Evolutionary conservation across 768 basidiomycete genomes (phyloP).

Genomic region (Dentipellis sp.): DNA sequence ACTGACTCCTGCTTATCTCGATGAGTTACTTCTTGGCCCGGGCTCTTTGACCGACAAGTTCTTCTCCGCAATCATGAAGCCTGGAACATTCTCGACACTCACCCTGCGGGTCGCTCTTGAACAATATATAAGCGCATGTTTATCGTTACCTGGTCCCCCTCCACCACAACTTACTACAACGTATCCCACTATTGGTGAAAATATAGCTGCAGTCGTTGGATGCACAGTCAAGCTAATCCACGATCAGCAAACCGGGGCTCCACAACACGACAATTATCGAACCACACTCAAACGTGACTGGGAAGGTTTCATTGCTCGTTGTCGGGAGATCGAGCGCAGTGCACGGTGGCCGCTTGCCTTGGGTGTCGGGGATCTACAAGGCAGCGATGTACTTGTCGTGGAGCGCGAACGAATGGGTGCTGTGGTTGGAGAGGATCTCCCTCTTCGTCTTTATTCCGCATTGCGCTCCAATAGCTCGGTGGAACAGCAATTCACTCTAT

Average conservation of each 20-base stretch:
- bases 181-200: slow-evolving; percentile 62
- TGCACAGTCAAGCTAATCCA: slow-evolving; percentile 68
- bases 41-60: slow-evolving; percentile 74
- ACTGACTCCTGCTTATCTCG: slow-evolving; percentile 80
- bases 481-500: slow-evolving; percentile 45
- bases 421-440: slow-evolving; percentile 56
- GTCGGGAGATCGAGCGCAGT: slow-evolving; percentile 82
- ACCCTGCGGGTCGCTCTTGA: slow-evolving; percentile 78
- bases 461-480: slow-evolving; percentile 35
- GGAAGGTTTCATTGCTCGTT: slow-evolving; percentile 91
- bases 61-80: slow-evolving; percentile 74
- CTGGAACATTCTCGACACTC: slow-evolving; percentile 78
- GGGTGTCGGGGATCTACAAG: slow-evolving; percentile 29
- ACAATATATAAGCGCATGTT: slow-evolving; percentile 68
- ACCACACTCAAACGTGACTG: slow-evolving; percentile 84
- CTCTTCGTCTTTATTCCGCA: slow-evolving; percentile 46
- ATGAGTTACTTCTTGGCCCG: slow-evolving; percentile 64
- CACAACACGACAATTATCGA: slow-evolving; percentile 74
- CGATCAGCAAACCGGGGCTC: slow-evolving; percentile 72
- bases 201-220: slow-evolving; percentile 79
- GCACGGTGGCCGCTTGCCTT: slow-evolving; percentile 74
- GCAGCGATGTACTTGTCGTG: slow-evolving; percentile 45
- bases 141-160: slow-evolving; percentile 50
- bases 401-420: slow-evolving; percentile 72
- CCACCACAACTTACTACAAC: slow-evolving; percentile 49